phyloP scores from a whole-genome alignment of 75 land plant species.

The Pinus albicaulis region DNA sequence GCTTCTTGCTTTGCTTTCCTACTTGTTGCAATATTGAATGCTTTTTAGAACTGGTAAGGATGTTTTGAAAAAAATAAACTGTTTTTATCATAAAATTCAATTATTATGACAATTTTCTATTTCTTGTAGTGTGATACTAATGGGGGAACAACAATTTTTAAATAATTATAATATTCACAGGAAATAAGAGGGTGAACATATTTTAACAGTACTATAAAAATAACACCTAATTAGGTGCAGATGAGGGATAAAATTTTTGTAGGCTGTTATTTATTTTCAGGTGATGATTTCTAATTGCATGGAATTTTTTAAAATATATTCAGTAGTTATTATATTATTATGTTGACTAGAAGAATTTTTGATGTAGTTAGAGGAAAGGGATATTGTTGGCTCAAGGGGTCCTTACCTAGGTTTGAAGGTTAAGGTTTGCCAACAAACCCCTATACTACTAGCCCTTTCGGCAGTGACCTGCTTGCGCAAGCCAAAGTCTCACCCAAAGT shows the following conservation, averaged over 20 bases:
- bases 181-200: slow-evolving; percentile 47
- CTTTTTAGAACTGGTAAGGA: not conserved
- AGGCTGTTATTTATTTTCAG: not conserved
- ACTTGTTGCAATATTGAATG: not conserved
- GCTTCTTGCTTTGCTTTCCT: not conserved
- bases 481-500: too few species aligned
- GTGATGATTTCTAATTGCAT: not conserved
- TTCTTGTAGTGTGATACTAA: slow-evolving; percentile 71
- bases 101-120: slow-evolving; percentile 1
- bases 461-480: too few species aligned
- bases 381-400: slow-evolving; percentile 40
- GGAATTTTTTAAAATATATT: not conserved
- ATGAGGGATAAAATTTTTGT: not conserved
- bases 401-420: too few species aligned
- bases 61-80: too few species aligned
- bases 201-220: not conserved
- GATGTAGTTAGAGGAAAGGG: slow-evolving; percentile 59
- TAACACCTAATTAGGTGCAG: not conserved
- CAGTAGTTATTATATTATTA: not conserved
- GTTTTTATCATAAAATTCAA: not conserved
- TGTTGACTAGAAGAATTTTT: not conserved
- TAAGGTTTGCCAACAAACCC: too few species aligned
- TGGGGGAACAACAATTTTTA: slow-evolving; percentile 70
- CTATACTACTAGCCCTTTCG: too few species aligned
- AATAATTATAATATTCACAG: slow-evolving; percentile 91